Percentiles rank a stretch among this genome's conserved stretches.
Evolutionary conservation across 2,329 filamentous ascomycete genomes (phyloP).

Genomic region (Alternaria sp.): DNA sequence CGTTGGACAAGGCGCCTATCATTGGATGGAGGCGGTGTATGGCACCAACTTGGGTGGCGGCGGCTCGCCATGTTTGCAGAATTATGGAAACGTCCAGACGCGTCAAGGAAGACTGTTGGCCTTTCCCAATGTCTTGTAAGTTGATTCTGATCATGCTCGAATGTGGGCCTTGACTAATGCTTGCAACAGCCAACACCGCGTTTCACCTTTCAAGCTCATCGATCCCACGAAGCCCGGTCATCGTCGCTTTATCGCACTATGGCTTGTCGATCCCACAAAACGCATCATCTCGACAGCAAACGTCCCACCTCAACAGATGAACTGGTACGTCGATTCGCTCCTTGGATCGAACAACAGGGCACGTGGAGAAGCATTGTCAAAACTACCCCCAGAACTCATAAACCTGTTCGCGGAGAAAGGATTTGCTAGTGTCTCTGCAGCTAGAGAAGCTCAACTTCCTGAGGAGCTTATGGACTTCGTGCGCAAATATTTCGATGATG

Average conservation of each 20-base stretch:
- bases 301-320: slow-evolving; percentile 60
- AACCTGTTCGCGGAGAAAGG: slow-evolving; percentile 19
- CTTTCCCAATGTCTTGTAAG: slow-evolving; percentile 60
- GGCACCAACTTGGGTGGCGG: slow-evolving; percentile 18
- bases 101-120: slow-evolving; percentile 60
- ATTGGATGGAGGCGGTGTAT: slow-evolving; percentile 28
- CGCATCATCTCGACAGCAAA: slow-evolving; percentile 62
- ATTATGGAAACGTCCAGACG: slow-evolving; percentile 56
- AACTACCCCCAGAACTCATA: slow-evolving; percentile 28
- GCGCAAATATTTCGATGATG: slow-evolving; percentile 9
- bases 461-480: slow-evolving; percentile 28
- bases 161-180: not conserved
- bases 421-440: not conserved
- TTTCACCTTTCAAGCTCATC: slow-evolving; percentile 56
- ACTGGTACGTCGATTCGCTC: slow-evolving; percentile 52
- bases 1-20: slow-evolving; percentile 21
- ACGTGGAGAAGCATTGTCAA: slow-evolving; percentile 8
- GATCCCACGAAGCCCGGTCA: slow-evolving; percentile 63
- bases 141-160: not conserved
- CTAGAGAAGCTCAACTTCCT: slow-evolving; percentile 13
- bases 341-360: slow-evolving; percentile 10
- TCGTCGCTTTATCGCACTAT: slow-evolving; percentile 65
- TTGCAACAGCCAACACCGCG: slow-evolving; percentile 26
- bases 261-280: slow-evolving; percentile 64
- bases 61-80: slow-evolving; percentile 43